phyloP scores from a whole-genome alignment of 2,329 filamentous ascomycete species.

The Hymenoscyphus linearis region DNA sequence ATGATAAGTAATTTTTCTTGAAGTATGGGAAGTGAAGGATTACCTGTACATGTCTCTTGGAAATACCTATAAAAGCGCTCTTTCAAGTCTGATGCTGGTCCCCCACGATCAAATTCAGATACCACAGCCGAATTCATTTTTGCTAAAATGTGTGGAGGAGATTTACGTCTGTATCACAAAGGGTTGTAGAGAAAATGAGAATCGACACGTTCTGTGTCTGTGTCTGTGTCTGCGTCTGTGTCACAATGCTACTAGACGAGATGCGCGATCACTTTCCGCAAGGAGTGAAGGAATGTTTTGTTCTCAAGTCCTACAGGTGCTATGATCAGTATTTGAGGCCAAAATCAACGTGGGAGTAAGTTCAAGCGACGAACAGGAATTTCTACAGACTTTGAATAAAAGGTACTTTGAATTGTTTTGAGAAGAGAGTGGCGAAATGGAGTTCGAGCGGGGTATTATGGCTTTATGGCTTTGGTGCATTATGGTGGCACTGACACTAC shows the following conservation, averaged over 20 bases:
- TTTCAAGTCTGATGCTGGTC: slow-evolving; percentile 46
- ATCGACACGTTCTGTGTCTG: too few relatives aligned
- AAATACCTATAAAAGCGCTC: slow-evolving; percentile 79
- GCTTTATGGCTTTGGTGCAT: too few relatives aligned
- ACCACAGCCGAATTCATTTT: slow-evolving; percentile 16
- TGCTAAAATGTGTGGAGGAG: neutral
- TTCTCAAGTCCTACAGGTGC: neutral
- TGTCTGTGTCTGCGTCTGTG: too few relatives aligned
- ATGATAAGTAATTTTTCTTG: slow-evolving; percentile 1
- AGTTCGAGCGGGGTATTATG: too few relatives aligned
- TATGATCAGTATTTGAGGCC: neutral
- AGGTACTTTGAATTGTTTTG: too few relatives aligned
- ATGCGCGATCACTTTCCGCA: slow-evolving; percentile 1
- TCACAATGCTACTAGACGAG: slow-evolving; percentile 1
- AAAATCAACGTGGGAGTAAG: neutral
- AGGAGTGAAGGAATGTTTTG: neutral
- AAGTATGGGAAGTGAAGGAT: neutral
- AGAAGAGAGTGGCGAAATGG: too few relatives aligned
- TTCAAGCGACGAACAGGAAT: neutral
- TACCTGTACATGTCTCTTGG: slow-evolving; percentile 11
- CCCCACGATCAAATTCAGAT: slow-evolving; percentile 16
- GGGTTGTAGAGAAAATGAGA: neutral
- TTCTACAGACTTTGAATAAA: too few relatives aligned
- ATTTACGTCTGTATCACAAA: neutral
- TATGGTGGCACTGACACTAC: too few relatives aligned